phyloP scores from a whole-genome alignment of 352 stramenopile genomes.

The Phytopythium montanum region DNA sequence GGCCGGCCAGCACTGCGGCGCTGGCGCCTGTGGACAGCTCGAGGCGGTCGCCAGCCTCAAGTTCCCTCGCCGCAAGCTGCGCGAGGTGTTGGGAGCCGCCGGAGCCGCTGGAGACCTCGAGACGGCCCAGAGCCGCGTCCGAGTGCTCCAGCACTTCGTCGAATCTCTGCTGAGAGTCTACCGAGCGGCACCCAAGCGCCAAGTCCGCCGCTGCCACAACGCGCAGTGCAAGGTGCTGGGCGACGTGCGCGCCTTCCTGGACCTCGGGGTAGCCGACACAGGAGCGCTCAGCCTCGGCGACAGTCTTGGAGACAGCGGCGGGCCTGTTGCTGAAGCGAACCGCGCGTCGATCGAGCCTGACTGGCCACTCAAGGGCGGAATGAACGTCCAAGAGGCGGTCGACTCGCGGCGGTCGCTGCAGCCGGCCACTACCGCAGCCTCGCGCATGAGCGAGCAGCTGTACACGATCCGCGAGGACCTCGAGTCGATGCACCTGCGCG shows the following conservation, averaged over 20 bases:
- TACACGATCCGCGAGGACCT: slow-evolving; percentile 56
- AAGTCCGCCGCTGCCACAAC: slow-evolving; percentile 59
- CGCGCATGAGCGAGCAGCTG: slow-evolving; percentile 29
- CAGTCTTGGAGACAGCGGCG: slow-evolving; percentile 17
- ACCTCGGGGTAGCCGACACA: slow-evolving; percentile 18
- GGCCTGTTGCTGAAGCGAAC: neutral
- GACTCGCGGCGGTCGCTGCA: neutral
- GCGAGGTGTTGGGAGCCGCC: slow-evolving; percentile 4
- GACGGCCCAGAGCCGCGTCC: slow-evolving; percentile 29
- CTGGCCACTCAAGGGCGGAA: neutral
- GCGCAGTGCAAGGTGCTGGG: slow-evolving; percentile 37
- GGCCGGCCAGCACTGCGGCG: slow-evolving; percentile 21
- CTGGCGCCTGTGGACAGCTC: slow-evolving; percentile 41
- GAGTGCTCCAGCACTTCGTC: slow-evolving; percentile 48
- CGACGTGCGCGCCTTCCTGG: slow-evolving; percentile 47
- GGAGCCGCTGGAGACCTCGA: slow-evolving; percentile 18
- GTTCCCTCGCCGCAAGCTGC: slow-evolving; percentile 48
- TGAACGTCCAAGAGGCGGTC: neutral
- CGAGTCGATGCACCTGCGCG: slow-evolving; percentile 25
- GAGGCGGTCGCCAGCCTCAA: slow-evolving; percentile 40
- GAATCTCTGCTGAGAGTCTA: slow-evolving; percentile 50
- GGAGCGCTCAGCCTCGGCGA: slow-evolving; percentile 15
- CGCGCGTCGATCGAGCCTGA: neutral
- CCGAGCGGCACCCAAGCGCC: slow-evolving; percentile 33
- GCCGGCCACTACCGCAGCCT: slow-evolving; percentile 17